Conservation (phyloP, 169 alveolate genomes). For the Plasmodium vivax region DNA sequence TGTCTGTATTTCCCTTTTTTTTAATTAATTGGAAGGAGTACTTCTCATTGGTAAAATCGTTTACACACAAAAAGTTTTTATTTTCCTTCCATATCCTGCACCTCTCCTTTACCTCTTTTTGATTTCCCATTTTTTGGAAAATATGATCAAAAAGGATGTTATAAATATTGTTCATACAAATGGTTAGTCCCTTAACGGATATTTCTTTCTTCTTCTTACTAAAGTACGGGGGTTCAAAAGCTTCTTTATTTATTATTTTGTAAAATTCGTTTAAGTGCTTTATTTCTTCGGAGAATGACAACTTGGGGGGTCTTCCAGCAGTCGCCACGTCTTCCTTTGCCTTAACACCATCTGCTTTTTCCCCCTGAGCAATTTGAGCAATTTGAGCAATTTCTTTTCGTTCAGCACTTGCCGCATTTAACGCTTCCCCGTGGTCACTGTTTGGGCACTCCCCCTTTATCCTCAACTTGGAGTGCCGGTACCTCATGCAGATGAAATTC, state of each 20-base stretch:
- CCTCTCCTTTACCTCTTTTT: constrained; percentile 19
- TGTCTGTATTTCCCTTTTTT: constrained; percentile 24
- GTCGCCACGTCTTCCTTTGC: neutral
- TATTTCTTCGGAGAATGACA: constrained; percentile 36
- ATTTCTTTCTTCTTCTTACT: constrained; percentile 6
- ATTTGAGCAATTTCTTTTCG: neutral
- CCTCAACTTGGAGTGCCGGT: neutral
- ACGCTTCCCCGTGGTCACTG: neutral
- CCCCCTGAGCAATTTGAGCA: neutral
- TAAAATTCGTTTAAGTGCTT: constrained; percentile 38
- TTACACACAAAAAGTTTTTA: constrained; percentile 29
- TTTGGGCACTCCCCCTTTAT: neutral
- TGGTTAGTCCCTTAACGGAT: constrained; percentile 12
- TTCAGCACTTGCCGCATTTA: neutral
- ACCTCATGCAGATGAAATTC: constrained; percentile 50
- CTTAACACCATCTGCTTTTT: neutral
- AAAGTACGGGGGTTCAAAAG: constrained; percentile 61
- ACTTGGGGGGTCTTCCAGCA: neutral
- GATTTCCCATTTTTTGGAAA: constrained; percentile 11
- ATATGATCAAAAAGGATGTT: constrained; percentile 47
- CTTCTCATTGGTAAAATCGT: constrained; percentile 31
- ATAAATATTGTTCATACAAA: constrained; percentile 51
- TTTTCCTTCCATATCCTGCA: constrained; percentile 49
- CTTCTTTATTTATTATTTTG: constrained; percentile 56
- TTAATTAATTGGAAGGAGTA: constrained; percentile 55